These are phyloP conservation scores for Ascomycota sp. DNA, from an alignment of 2,329 filamentous ascomycete genomes.

Conservation along the genomic window DNA sequence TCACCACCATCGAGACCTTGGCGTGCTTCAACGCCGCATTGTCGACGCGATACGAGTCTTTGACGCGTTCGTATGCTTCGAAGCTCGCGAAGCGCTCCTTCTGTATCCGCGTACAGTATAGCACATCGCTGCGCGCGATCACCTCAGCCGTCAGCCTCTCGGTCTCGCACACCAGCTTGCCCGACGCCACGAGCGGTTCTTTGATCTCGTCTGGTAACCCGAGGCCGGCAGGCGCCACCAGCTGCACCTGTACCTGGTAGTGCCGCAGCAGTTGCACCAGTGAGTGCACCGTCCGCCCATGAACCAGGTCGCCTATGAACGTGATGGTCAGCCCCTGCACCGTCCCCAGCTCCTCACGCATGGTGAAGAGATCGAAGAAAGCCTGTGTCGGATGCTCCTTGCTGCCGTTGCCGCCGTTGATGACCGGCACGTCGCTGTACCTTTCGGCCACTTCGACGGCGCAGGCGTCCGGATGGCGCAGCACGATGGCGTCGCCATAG, in stretches of 20 bases:
- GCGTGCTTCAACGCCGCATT: slow-evolving; percentile 78
- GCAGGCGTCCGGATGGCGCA: slow-evolving; percentile 72
- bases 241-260: slow-evolving; percentile 87
- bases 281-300: slow-evolving; percentile 88
- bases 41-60: slow-evolving; percentile 76
- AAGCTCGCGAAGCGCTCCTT: slow-evolving; percentile 81
- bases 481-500: slow-evolving; percentile 88
- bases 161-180: slow-evolving; percentile 58
- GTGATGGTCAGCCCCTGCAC: slow-evolving; percentile 92
- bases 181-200: slow-evolving; percentile 48
- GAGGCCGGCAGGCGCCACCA: slow-evolving; percentile 67
- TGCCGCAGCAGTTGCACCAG: slow-evolving; percentile 83
- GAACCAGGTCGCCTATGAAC: slow-evolving; percentile 80
- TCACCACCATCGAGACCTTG: slow-evolving; percentile 80
- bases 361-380: slow-evolving; percentile 94
- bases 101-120: slow-evolving; percentile 94
- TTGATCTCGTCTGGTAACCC: slow-evolving; percentile 57
- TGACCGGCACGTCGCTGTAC: slow-evolving; percentile 75
- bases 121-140: slow-evolving; percentile 65
- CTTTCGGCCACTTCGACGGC: slow-evolving; percentile 69
- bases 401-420: slow-evolving; percentile 93
- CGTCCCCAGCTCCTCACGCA: slow-evolving; percentile 89
- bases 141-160: slow-evolving; percentile 72
- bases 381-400: slow-evolving; percentile 95
- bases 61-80: slow-evolving; percentile 67